A percentile compares a stretch with the other conserved stretches of the same genome.
Evolutionary conservation across 768 basidiomycete genomes (phyloP).

Genomic region (Lenzites betulinus): DNA sequence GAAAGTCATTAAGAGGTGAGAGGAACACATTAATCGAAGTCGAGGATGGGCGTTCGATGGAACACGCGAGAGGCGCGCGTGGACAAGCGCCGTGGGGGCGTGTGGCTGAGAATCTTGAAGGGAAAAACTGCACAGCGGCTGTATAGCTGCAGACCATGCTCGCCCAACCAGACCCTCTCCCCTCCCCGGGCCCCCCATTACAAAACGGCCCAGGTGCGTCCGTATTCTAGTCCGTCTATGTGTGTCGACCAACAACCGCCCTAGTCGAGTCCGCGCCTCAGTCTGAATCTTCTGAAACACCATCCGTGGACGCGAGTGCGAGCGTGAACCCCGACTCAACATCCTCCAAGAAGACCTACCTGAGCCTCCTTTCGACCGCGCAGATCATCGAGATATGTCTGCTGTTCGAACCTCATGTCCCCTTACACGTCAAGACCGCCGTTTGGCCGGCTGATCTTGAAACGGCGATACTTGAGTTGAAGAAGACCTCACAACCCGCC

Average conservation of each 20-base stretch:
- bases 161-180: constrained; percentile 20
- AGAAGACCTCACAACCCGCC: constrained; percentile 25
- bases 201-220: constrained; percentile 23
- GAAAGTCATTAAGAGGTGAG: too few species aligned
- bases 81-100: neutral
- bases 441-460: constrained; percentile 76
- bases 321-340: constrained; percentile 49
- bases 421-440: constrained; percentile 60
- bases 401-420: constrained; percentile 67
- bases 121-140: constrained; percentile 34
- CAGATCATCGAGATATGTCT: constrained; percentile 83
- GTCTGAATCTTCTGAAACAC: neutral
- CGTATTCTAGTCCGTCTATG: neutral
- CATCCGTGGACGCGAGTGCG: constrained; percentile 11
- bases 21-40: neutral
- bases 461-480: constrained; percentile 59
- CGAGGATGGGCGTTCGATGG: neutral
- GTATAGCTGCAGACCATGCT: constrained; percentile 33
- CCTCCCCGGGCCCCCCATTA: constrained; percentile 4
- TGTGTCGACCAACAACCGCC: neutral
- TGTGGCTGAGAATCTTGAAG: constrained; percentile 37
- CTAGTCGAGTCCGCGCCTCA: neutral
- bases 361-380: constrained; percentile 62
- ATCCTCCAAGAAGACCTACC: constrained; percentile 66
- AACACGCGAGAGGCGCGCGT: neutral